These are phyloP conservation scores for Opeltia flavorubescens DNA, from an alignment of 495 filamentous ascomycete genomes.

Conservation along the genomic window DNA sequence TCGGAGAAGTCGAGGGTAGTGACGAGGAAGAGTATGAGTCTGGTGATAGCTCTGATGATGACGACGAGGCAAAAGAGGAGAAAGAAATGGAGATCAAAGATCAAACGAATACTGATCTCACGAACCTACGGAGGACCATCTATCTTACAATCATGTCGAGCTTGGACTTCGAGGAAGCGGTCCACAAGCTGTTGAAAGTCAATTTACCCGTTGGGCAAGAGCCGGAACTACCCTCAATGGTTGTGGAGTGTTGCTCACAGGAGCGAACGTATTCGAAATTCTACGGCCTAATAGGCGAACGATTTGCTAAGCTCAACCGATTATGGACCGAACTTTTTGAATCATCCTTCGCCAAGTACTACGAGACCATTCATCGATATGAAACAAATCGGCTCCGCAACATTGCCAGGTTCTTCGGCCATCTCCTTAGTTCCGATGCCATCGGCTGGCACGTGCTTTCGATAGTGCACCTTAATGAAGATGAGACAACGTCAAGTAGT, in stretches of 20 bases:
- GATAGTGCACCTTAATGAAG: constrained; percentile 79
- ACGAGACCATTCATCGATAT: constrained; percentile 92
- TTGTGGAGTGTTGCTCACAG: constrained; percentile 90
- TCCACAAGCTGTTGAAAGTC: constrained; percentile 90
- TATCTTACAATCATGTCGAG: constrained; percentile 96
- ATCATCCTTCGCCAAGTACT: constrained; percentile 77
- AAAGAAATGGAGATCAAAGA: constrained; percentile 86
- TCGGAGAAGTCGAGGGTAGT: constrained; percentile 76
- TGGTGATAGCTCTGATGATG: constrained; percentile 59
- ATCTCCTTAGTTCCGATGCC: constrained; percentile 73
- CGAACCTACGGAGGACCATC: constrained; percentile 85
- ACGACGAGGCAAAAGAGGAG: constrained; percentile 66
- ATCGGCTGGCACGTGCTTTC: constrained; percentile 85
- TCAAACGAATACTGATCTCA: constrained; percentile 86
- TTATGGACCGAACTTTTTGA: constrained; percentile 90
- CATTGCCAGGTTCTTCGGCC: constrained; percentile 87
- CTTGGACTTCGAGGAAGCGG: constrained; percentile 87
- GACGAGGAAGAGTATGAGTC: constrained; percentile 60
- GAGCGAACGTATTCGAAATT: constrained; percentile 95
- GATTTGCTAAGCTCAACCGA: constrained; percentile 88
- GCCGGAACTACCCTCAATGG: constrained; percentile 83
- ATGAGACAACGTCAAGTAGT: constrained; percentile 87
- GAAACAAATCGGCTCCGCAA: constrained; percentile 90
- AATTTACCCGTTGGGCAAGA: constrained; percentile 80
- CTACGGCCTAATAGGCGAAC: constrained; percentile 84